Conservation (phyloP, 2,329 filamentous ascomycete species). For the Fusarium sp. region DNA sequence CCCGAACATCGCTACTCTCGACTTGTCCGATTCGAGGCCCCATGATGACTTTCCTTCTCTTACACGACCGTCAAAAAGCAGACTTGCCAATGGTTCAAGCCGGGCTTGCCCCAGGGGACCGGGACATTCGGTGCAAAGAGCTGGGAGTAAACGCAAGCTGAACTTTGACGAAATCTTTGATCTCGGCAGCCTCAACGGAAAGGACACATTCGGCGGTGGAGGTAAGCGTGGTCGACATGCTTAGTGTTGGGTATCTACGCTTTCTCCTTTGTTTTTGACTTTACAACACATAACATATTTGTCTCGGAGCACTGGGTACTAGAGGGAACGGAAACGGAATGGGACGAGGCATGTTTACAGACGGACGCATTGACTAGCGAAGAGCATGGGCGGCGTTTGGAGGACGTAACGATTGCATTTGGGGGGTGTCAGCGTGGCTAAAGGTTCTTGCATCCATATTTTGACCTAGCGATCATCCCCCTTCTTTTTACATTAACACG, state of each 20-base stretch:
- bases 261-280: conserved; percentile 30
- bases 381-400: conserved; percentile 53
- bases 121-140: conserved; percentile 67
- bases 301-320: conserved; percentile 40
- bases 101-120: conserved; percentile 45
- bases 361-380: conserved; percentile 52
- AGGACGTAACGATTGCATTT: conserved; percentile 48
- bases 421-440: conserved; percentile 35
- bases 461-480: conserved; percentile 31
- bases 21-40: conserved; percentile 64
- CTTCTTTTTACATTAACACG: conserved; percentile 32
- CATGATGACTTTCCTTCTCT: conserved; percentile 52
- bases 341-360: conserved; percentile 48
- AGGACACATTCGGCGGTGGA: conserved; percentile 65
- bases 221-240: conserved; percentile 64
- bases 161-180: conserved; percentile 82
- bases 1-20: conserved; percentile 69
- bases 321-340: conserved; percentile 40
- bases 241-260: conserved; percentile 34
- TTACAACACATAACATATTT: conserved; percentile 27
- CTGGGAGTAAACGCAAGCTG: conserved; percentile 78
- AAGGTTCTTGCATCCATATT: conserved; percentile 26
- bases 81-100: conserved; percentile 41
- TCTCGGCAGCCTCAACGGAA: conserved; percentile 68
- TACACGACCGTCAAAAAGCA: conserved; percentile 46